Base-by-base conservation (phyloP, 805 yeast species). In the Danielozyma ontarioensis region DNA sequence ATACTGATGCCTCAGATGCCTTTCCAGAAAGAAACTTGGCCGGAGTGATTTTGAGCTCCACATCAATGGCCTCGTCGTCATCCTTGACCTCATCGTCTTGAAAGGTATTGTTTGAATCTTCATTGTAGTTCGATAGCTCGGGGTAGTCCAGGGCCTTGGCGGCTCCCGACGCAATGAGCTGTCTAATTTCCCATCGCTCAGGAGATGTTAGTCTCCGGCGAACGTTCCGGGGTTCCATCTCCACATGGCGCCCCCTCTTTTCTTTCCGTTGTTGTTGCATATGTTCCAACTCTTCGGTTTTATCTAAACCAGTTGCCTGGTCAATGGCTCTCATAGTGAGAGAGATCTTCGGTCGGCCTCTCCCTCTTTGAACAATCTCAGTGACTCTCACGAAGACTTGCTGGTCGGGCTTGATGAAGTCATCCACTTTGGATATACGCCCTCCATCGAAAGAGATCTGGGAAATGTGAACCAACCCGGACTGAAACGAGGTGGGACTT, bases 151-250 rank as follows among this genome's bases (percentile, higher is more conserved):
- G 68, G 1, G 81, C 74, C 4, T 78, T 66, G 0, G 78, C 74
- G 0, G 76, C 89, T 2, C 95, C 95, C 4, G 90, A 75, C 0
- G 90, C 80, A 17, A 83, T 83, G 28, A 89, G 60, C 51, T 89
- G 96, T 22, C 83, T 68, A 32, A 85, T 70, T 51, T 90, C 97
- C 95, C 96, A 89, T 35, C 87, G 59, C 56, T 89, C 97, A 0
- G 94, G 94, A 0, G 94, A 83, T 0, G 94, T 81, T 23, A 81
- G 54, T 33, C 84, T 68, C 39, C 68, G 36, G 28, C 52, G 55
- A 17, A 26, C 68, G 59, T 24, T 3, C 4, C 28, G 27, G 5
- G 8, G 15, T 16, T 29, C 29, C 6, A 18, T 25, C 2, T 13
- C 13, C 13, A 13, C 21, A 17, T 6, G 21, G 17, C 34, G 21